These are phyloP conservation scores for Termitomyces sp. DNA, from an alignment of 768 basidiomycete genomes.

Conservation along the genomic window DNA sequence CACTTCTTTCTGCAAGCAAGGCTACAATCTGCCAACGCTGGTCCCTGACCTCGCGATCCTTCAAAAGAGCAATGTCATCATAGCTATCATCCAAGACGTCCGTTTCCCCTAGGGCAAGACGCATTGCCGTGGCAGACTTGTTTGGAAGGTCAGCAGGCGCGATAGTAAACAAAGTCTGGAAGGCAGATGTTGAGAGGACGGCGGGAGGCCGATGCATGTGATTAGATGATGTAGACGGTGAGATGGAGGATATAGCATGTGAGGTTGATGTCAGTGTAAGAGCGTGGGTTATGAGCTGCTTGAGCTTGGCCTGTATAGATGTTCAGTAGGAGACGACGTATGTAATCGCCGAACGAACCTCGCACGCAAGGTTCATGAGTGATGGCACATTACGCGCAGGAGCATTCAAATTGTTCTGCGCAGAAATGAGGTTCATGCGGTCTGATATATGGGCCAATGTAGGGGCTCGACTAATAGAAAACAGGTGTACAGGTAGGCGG, in stretches of 20 bases:
- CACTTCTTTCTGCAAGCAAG: constrained; percentile 65
- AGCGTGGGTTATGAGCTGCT: constrained; percentile 78
- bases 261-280: constrained; percentile 72
- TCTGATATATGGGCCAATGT: constrained; percentile 75
- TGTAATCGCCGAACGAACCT: constrained; percentile 38
- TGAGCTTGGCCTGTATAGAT: constrained; percentile 61
- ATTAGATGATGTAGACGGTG: constrained; percentile 42
- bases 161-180: constrained; percentile 73
- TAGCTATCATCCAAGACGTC: constrained; percentile 47
- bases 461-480: constrained; percentile 65
- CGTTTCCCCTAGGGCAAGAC: constrained; percentile 52
- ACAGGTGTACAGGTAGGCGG: constrained; percentile 66
- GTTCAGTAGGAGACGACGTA: not conserved
- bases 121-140: constrained; percentile 71
- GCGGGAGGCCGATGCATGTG: constrained; percentile 30
- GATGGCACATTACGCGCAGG: constrained; percentile 61
- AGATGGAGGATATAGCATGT: constrained; percentile 71
- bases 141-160: constrained; percentile 77
- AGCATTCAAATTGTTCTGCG: constrained; percentile 62
- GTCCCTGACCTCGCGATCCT: constrained; percentile 61
- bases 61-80: constrained; percentile 45
- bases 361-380: constrained; percentile 72
- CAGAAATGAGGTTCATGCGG: constrained; percentile 74
- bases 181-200: constrained; percentile 61
- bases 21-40: constrained; percentile 76